Conservation (phyloP, 2,329 filamentous ascomycete genomes). For the Penicillium sp. region DNA sequence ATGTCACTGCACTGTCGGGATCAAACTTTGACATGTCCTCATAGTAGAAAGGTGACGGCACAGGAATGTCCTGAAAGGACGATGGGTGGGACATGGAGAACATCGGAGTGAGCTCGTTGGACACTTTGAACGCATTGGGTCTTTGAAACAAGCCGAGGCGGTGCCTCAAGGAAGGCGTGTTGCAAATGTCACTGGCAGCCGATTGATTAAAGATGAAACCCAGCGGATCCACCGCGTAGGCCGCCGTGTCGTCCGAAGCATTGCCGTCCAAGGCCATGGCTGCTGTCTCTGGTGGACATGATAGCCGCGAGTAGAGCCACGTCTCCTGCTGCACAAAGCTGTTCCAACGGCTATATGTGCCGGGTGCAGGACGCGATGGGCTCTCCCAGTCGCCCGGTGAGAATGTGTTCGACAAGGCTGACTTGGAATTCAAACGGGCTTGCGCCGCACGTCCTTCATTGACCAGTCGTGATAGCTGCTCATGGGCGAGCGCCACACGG, state of each 20-base stretch:
- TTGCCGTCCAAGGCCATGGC: slow-evolving; percentile 4
- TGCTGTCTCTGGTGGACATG: slow-evolving; percentile 11
- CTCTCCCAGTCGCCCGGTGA: neutral
- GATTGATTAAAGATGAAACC: neutral
- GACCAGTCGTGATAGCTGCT: neutral
- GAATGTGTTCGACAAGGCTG: neutral
- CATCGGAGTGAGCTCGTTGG: slow-evolving; percentile 8
- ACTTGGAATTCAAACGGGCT: neutral
- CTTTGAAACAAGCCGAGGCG: neutral
- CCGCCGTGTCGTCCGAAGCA: neutral
- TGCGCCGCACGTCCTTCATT: neutral
- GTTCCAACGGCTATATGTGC: slow-evolving; percentile 3
- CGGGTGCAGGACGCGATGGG: neutral
- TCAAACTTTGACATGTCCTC: slow-evolving; percentile 2
- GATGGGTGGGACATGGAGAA: slow-evolving; percentile 8
- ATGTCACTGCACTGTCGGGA: neutral
- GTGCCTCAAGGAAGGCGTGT: neutral
- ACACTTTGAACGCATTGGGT: slow-evolving; percentile 9
- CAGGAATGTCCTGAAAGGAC: slow-evolving; percentile 12
- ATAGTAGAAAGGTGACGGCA: slow-evolving; percentile 13
- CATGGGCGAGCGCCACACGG: neutral
- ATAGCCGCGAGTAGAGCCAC: slow-evolving; percentile 9
- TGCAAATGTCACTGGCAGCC: neutral
- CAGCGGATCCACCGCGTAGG: neutral
- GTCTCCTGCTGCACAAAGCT: slow-evolving; percentile 11